These are phyloP conservation scores for Aciculosporium take DNA, from an alignment of 2,329 filamentous ascomycete genomes.

Conservation along the genomic window DNA sequence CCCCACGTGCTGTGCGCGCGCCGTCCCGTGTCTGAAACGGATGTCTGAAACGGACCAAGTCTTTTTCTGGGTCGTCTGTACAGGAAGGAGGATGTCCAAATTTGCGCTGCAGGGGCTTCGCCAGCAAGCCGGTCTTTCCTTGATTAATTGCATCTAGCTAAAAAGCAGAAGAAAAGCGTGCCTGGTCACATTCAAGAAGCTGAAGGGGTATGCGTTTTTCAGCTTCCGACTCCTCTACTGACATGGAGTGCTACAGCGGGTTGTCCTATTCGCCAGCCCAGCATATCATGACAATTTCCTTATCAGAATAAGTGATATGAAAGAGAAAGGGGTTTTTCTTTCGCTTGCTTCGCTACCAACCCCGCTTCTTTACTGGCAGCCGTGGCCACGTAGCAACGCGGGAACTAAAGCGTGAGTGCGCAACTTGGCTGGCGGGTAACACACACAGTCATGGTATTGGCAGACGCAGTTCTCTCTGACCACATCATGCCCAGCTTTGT, in stretches of 20 bases:
- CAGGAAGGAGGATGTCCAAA: no score
- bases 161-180: neutral
- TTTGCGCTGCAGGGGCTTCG: no score
- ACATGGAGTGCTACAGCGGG: neutral
- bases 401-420: neutral
- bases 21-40: conserved; percentile 2
- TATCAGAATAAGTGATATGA: neutral
- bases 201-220: neutral
- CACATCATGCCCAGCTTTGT: no score
- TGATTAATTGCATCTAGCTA: neutral
- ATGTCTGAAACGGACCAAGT: no score
- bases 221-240: neutral
- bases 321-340: no score
- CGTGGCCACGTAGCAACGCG: neutral
- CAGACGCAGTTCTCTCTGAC: no score
- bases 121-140: neutral
- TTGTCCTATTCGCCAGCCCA: neutral
- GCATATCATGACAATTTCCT: neutral
- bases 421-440: neutral
- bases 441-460: neutral
- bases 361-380: neutral
- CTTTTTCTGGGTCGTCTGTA: no score
- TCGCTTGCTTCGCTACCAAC: neutral
- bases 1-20: neutral
- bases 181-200: neutral